Base-by-base conservation (phyloP, 75 land plant genomes). In the Pseudotsuga menziesii region DNA sequence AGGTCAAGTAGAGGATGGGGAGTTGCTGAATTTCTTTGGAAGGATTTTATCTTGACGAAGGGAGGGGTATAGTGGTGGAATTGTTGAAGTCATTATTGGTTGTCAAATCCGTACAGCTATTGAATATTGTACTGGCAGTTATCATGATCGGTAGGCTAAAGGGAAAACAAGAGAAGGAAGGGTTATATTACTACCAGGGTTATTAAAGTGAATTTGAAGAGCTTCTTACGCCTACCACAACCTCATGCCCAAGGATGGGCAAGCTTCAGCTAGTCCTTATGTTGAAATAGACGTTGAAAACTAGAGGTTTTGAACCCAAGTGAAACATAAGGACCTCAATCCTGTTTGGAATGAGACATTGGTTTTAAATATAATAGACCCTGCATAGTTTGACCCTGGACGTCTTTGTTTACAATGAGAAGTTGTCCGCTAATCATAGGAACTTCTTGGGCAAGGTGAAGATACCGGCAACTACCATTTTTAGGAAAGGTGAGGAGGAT, bases 271-370 rank as follows among this genome's bases (percentile, higher is more conserved):
- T 0, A 89, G 89, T 55, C 61, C 89, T 3, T 89, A 74, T 74
- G 89, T 83, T 75, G 89, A 89, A 69, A 81, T 92, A 39, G 92
- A 88, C 61, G 91, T 84, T 62, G 83, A 75, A 20, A 83, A 83
- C 73, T 86, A 91, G 81, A 74, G 81, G 17, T 72, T 73, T 71
- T 74, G 80, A 62, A 93, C 96, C 35, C 58, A 64, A 59, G 83
- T 83, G 3, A 78, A 80, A 55, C 76, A 76, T 23, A 92, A 88
- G 76, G 80, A 84, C 69, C 88, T 91, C 55, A 81, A 91, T 72
- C 91, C 94, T 48, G 77, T 80, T 29, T 93, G 93, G 93, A 87
- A 91, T 57, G 82, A 91, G 82, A 91, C 80, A 76, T 84, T 92
- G 58, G 54, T 80, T 57, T 91, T 93, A 61, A 25, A 75, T 44